These are phyloP conservation scores for Solanum appendiculatum DNA, from an alignment of 257 asterid species.

Conservation along the genomic window DNA sequence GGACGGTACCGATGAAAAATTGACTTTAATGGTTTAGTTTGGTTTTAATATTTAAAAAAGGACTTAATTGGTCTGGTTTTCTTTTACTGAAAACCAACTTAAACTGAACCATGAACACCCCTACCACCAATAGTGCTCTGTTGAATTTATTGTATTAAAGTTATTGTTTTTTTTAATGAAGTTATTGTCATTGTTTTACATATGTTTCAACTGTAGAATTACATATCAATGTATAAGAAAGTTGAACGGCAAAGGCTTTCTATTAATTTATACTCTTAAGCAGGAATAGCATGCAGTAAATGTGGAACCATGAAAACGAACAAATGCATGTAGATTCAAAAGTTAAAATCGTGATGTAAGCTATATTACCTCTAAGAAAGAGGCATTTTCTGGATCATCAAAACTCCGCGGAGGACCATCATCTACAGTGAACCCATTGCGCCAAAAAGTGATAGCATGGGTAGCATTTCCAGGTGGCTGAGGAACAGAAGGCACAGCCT, in stretches of 20 bases:
- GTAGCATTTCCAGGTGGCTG: conserved; percentile 41
- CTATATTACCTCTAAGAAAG: conserved; percentile 59
- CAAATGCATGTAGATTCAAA: neutral
- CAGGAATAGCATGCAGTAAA: neutral
- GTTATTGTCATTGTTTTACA: too few species aligned
- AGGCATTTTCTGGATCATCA: conserved; percentile 67
- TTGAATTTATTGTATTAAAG: too few species aligned
- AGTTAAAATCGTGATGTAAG: neutral
- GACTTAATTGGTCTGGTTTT: too few species aligned
- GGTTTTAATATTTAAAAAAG: too few species aligned
- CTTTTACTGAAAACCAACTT: too few species aligned
- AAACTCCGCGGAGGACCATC: conserved; percentile 69
- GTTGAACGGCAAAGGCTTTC: neutral
- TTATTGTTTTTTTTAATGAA: too few species aligned
- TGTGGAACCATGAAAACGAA: neutral
- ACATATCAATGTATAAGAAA: neutral
- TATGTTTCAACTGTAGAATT: too few species aligned
- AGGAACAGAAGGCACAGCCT: conserved; percentile 31
- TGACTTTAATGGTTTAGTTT: too few species aligned
- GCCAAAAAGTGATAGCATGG: conserved; percentile 54
- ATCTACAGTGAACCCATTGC: conserved; percentile 72
- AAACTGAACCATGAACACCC: too few species aligned
- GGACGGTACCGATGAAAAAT: too few species aligned
- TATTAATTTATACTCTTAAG: neutral
- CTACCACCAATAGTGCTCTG: too few species aligned